A percentile compares a stretch with the other conserved stretches of the same genome.
Evolutionary conservation across 176 grass and related monocot species (phyloP).

Genomic region (Phyllostachys edulis): DNA sequence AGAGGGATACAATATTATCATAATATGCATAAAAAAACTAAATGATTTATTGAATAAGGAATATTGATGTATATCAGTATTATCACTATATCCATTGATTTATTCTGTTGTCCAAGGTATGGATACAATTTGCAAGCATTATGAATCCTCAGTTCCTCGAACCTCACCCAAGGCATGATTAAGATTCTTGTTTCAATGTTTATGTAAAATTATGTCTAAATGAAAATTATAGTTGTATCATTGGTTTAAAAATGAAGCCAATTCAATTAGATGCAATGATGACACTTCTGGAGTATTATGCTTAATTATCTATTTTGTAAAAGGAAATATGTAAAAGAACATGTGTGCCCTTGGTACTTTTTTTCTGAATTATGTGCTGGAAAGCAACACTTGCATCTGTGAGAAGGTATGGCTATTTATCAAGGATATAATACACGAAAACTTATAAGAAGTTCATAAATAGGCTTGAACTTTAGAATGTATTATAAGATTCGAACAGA

Average conservation of each 20-base stretch:
- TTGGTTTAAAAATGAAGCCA: not conserved
- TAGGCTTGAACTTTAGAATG: not conserved
- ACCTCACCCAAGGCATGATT: not conserved
- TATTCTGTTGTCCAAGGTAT: not conserved
- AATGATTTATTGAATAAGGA: not conserved
- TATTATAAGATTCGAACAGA: conserved; percentile 1
- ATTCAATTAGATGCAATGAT: not conserved
- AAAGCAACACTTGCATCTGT: not conserved
- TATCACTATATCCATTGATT: no score
- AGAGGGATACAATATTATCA: not conserved
- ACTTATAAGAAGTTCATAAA: not conserved
- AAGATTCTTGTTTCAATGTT: not conserved
- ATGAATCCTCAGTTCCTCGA: not conserved
- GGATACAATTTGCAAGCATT: not conserved
- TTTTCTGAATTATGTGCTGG: not conserved
- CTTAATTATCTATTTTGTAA: not conserved
- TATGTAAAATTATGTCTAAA: not conserved
- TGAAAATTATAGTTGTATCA: not conserved
- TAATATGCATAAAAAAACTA: not conserved
- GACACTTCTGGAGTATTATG: not conserved
- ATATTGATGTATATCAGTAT: not conserved
- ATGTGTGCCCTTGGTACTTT: not conserved
- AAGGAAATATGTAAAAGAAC: not conserved
- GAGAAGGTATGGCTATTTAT: not conserved
- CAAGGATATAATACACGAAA: no score